A percentile compares a stretch with the other conserved stretches of the same genome.
These are phyloP conservation scores for Yamadazyma conglobata DNA, from an alignment of 1,139 yeast species.

Conservation along the genomic window DNA sequence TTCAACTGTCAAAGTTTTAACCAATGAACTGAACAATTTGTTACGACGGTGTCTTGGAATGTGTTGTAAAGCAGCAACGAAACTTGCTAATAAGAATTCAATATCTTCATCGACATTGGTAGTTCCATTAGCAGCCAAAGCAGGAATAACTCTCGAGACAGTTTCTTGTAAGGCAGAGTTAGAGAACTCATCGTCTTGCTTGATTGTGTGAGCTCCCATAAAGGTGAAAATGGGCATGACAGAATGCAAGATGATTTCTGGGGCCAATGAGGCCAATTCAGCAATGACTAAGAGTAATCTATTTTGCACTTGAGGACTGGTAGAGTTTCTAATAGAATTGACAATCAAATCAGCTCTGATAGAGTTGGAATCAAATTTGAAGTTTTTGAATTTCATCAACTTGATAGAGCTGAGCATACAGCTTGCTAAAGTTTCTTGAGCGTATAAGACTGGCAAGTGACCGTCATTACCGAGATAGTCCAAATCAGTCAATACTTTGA, in stretches of 20 bases:
- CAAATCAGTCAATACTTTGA: constrained; percentile 76
- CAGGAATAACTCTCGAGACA: constrained; percentile 85
- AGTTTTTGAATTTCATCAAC: constrained; percentile 37
- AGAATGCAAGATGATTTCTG: constrained; percentile 89
- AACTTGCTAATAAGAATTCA: constrained; percentile 82
- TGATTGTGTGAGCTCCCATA: constrained; percentile 96
- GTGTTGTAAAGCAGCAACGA: constrained; percentile 89
- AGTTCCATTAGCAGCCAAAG: constrained; percentile 61
- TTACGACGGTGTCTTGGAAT: constrained; percentile 96
- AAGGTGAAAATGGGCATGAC: constrained; percentile 99
- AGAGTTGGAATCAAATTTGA: constrained; percentile 56
- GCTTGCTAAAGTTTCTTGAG: constrained; percentile 86
- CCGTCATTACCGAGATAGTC: constrained; percentile 90
- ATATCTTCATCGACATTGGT: constrained; percentile 28
- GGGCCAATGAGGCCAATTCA: constrained; percentile 80
- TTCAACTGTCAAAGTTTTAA: constrained; percentile 70
- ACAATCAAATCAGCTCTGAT: constrained; percentile 89
- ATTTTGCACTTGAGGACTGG: constrained; percentile 94
- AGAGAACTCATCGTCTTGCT: constrained; percentile 96
- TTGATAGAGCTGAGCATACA: constrained; percentile 75
- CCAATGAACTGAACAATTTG: constrained; percentile 72
- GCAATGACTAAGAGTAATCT: constrained; percentile 80
- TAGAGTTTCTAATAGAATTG: constrained; percentile 81
- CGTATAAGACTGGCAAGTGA: constrained; percentile 82
- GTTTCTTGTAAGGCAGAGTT: constrained; percentile 92